phyloP scores from a whole-genome alignment of 352 stramenopile species.

The Phytophthora multivora region DNA sequence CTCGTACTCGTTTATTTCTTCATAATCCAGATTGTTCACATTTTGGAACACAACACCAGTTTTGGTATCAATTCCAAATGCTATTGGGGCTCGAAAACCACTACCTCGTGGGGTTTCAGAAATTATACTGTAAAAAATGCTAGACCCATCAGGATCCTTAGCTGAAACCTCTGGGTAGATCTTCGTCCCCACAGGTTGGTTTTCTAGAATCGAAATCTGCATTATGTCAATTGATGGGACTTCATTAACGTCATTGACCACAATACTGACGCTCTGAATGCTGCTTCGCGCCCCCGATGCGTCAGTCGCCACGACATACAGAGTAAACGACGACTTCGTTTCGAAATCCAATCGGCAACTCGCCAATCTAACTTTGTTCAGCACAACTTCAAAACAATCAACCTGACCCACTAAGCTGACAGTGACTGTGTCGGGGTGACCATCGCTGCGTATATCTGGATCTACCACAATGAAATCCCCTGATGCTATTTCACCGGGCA shows the following conservation, averaged over 20 bases:
- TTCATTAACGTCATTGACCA: constrained; percentile 31
- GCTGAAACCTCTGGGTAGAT: constrained; percentile 22
- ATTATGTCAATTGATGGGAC: constrained; percentile 10
- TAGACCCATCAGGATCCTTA: constrained; percentile 21
- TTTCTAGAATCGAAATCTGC: constrained; percentile 23
- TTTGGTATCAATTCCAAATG: constrained; percentile 47
- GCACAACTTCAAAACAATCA: constrained; percentile 22
- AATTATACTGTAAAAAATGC: constrained; percentile 20
- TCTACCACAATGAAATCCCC: constrained; percentile 29
- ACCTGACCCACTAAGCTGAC: constrained; percentile 3
- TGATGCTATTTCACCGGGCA: neutral
- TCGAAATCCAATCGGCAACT: constrained; percentile 26
- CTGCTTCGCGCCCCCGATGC: constrained; percentile 16
- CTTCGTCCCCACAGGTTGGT: constrained; percentile 18
- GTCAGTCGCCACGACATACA: constrained; percentile 24
- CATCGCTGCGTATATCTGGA: constrained; percentile 19
- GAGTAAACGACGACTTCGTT: constrained; percentile 16
- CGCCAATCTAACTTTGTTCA: constrained; percentile 24
- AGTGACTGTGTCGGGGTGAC: constrained; percentile 3
- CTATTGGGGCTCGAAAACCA: constrained; percentile 13
- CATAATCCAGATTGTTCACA: constrained; percentile 39
- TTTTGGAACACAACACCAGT: constrained; percentile 48
- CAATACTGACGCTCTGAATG: constrained; percentile 16
- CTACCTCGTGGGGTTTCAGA: constrained; percentile 14
- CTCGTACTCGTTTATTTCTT: constrained; percentile 22